phyloP scores from a whole-genome alignment of 2,329 filamentous ascomycete species.

The Fusarium citri region DNA sequence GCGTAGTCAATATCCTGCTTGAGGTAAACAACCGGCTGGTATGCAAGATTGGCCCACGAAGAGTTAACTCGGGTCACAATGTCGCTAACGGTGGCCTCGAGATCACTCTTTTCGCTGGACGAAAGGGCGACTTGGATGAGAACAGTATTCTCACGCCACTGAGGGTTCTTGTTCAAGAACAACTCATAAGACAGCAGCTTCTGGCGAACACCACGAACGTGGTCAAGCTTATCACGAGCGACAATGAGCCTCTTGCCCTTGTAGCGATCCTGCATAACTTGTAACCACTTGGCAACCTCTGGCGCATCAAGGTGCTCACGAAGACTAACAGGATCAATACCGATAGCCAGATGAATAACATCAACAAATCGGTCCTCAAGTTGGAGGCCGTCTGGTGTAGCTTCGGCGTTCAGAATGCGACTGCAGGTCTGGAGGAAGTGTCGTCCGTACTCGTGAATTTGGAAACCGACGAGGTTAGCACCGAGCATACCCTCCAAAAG shows the following conservation, averaged over 20 bases:
- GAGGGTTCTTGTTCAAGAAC: conserved; percentile 92
- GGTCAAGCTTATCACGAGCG: conserved; percentile 92
- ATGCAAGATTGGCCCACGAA: conserved; percentile 87
- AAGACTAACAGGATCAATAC: conserved; percentile 86
- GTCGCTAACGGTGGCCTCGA: conserved; percentile 89
- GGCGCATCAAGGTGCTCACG: conserved; percentile 75
- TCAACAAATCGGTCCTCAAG: conserved; percentile 94
- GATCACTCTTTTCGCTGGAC: conserved; percentile 86
- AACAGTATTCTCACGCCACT: conserved; percentile 89
- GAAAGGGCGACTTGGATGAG: conserved; percentile 95
- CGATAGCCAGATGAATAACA: conserved; percentile 86
- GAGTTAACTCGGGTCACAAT: conserved; percentile 97
- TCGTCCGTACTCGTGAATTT: conserved; percentile 90
- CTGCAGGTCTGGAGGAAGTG: conserved; percentile 98
- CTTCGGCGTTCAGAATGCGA: conserved; percentile 88
- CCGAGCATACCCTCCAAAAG: conserved; percentile 93
- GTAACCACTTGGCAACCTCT: conserved; percentile 82
- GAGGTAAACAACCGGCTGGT: conserved; percentile 92
- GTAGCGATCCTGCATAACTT: conserved; percentile 84
- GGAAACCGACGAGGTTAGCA: conserved; percentile 92
- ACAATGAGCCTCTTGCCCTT: conserved; percentile 91
- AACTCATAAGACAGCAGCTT: conserved; percentile 93
- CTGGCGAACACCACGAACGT: conserved; percentile 90
- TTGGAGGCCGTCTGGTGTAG: conserved; percentile 87
- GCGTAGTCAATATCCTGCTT: conserved; percentile 94